Percentiles rank a stretch among this genome's conserved stretches.
These are phyloP conservation scores for Colletotrichum sojae DNA, from an alignment of 2,329 filamentous ascomycete genomes.

Conservation along the genomic window DNA sequence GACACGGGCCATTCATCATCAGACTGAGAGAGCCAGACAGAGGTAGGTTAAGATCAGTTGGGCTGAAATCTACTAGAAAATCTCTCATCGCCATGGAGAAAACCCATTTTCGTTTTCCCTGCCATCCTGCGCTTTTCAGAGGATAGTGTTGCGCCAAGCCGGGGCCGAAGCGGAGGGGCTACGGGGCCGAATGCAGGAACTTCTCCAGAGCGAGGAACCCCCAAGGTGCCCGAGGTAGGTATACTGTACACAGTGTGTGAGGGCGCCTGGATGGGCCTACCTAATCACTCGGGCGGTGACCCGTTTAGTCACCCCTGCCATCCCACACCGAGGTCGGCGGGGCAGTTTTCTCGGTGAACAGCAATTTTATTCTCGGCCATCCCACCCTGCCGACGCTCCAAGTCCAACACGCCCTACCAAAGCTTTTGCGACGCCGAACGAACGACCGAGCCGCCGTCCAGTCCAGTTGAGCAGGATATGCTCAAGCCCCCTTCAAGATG, in stretches of 20 bases:
- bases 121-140: not conserved
- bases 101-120: too few species aligned
- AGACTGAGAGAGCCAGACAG: too few species aligned
- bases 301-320: conserved; percentile 12
- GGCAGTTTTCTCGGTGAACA: conserved; percentile 41
- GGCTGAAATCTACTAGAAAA: too few species aligned
- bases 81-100: too few species aligned
- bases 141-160: conserved; percentile 4
- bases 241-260: not conserved
- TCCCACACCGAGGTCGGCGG: conserved; percentile 35
- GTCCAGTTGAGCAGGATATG: conserved; percentile 20
- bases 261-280: not conserved
- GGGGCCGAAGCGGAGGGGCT: conserved; percentile 12
- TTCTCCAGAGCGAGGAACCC: too few species aligned
- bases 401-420: not conserved
- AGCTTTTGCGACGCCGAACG: not conserved
- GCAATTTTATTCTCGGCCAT: conserved; percentile 39
- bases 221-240: too few species aligned
- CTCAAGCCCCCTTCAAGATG: conserved; percentile 47
- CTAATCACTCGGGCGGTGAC: conserved; percentile 24
- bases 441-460: not conserved
- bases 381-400: conserved; percentile 19
- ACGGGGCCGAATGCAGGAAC: too few species aligned
- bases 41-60: too few species aligned
- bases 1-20: too few species aligned